A percentile compares a stretch with the other conserved stretches of the same genome.
Evolutionary conservation across 2,329 filamentous ascomycete species (phyloP).

Genomic region (Xylariaceae sp.): DNA sequence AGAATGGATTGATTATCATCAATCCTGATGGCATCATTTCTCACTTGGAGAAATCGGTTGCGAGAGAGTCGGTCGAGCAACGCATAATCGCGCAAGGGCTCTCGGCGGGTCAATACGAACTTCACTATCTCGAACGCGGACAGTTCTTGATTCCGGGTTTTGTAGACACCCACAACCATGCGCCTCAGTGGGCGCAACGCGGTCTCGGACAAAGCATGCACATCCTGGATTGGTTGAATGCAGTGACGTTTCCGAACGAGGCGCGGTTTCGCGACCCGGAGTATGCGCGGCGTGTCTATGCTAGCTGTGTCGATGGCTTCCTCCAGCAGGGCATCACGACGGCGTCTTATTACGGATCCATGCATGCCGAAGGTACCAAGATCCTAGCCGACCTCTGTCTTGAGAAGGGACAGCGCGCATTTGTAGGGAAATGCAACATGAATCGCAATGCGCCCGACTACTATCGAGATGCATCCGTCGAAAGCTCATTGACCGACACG

Average conservation of each 20-base stretch:
- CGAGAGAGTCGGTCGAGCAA: constrained; percentile 14
- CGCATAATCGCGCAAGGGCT: constrained; percentile 16
- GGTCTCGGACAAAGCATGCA: constrained; percentile 47
- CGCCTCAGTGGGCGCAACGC: constrained; percentile 50
- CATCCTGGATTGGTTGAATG: constrained; percentile 58
- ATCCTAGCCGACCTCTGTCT: constrained; percentile 52
- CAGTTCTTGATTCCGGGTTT: constrained; percentile 56
- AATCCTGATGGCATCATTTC: constrained; percentile 27
- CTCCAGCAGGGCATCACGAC: constrained; percentile 59
- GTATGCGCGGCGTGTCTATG: constrained; percentile 50
- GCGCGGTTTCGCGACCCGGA: constrained; percentile 50
- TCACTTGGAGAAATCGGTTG: constrained; percentile 21
- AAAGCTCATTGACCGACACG: constrained; percentile 47
- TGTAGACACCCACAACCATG: constrained; percentile 65
- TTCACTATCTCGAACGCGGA: constrained; percentile 35
- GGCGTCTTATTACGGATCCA: constrained; percentile 55
- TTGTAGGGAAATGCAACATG: constrained; percentile 61
- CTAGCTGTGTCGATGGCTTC: constrained; percentile 49
- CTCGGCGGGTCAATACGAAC: constrained; percentile 13
- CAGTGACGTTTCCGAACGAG: constrained; percentile 61
- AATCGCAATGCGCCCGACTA: constrained; percentile 51
- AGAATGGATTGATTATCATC: constrained; percentile 35
- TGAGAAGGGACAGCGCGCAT: constrained; percentile 50
- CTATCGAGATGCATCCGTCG: constrained; percentile 43
- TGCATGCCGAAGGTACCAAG: constrained; percentile 51